A percentile compares a stretch with the other conserved stretches of the same genome.
These are phyloP conservation scores for Lomentospora prolificans DNA, from an alignment of 2,329 filamentous ascomycete genomes.

Conservation along the genomic window DNA sequence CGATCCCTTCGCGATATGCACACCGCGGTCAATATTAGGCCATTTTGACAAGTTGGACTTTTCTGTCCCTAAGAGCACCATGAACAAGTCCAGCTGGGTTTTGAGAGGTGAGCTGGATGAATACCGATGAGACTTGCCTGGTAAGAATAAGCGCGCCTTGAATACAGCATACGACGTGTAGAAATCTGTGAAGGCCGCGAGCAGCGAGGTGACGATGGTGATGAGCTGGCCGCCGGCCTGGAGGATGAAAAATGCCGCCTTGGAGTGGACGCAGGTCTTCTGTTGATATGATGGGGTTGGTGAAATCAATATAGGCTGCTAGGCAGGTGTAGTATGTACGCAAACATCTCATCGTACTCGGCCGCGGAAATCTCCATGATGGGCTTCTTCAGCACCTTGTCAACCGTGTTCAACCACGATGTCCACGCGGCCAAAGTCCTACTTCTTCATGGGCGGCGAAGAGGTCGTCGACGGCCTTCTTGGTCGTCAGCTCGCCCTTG, in stretches of 20 bases:
- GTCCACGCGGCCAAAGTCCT: constrained; percentile 34
- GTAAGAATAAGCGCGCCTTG: constrained; percentile 29
- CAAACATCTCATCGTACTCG: constrained; percentile 38
- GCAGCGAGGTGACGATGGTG: constrained; percentile 32
- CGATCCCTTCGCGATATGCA: too few relatives aligned
- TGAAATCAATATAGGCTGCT: not conserved
- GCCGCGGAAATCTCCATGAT: constrained; percentile 30
- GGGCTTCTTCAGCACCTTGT: constrained; percentile 38
- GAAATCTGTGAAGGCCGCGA: constrained; percentile 33
- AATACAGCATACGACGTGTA: constrained; percentile 36
- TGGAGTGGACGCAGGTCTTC: constrained; percentile 31
- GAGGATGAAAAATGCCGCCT: constrained; percentile 33
- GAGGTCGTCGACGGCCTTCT: constrained; percentile 26
- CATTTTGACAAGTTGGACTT: too few relatives aligned
- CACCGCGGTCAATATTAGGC: too few relatives aligned
- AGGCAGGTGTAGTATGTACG: constrained; percentile 22
- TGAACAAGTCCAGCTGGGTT: too few relatives aligned
- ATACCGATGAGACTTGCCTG: too few relatives aligned
- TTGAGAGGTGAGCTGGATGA: too few relatives aligned
- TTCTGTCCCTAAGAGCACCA: too few relatives aligned
- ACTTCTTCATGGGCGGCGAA: constrained; percentile 27
- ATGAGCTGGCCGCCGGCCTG: constrained; percentile 37
- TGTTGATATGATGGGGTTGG: not conserved
- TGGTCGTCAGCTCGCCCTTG: constrained; percentile 31
- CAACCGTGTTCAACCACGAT: constrained; percentile 41